These are phyloP conservation scores for Terana coerulea DNA, from an alignment of 768 basidiomycete genomes.

Conservation along the genomic window DNA sequence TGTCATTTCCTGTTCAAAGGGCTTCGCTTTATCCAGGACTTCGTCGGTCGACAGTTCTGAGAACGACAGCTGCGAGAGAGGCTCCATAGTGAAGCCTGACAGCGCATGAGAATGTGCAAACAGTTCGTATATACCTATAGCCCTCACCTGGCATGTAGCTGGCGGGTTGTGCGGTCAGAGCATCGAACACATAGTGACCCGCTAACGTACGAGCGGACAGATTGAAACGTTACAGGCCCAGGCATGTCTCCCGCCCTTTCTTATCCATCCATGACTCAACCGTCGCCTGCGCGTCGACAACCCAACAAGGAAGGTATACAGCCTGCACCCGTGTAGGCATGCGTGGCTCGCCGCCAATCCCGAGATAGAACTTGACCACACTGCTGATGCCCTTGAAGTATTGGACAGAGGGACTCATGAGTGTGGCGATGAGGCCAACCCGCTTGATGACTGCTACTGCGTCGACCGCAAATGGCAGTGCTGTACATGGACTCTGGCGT, in stretches of 20 bases:
- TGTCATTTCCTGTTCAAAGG: constrained; percentile 45
- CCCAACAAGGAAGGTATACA: constrained; percentile 63
- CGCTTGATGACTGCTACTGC: constrained; percentile 35
- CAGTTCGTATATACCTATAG: not conserved
- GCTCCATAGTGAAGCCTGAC: constrained; percentile 41
- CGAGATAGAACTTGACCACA: constrained; percentile 24
- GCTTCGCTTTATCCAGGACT: constrained; percentile 28
- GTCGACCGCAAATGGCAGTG: constrained; percentile 6
- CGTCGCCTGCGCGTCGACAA: constrained; percentile 51
- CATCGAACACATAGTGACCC: not conserved
- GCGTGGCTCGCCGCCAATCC: constrained; percentile 34
- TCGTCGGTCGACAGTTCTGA: constrained; percentile 25
- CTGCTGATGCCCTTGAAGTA: not conserved
- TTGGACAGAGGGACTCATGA: not conserved
- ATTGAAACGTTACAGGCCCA: constrained; percentile 16
- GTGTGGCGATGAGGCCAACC: constrained; percentile 26
- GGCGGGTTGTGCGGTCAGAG: not conserved
- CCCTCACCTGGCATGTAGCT: not conserved
- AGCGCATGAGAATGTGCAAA: constrained; percentile 3
- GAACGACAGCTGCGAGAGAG: constrained; percentile 43
- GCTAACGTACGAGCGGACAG: constrained; percentile 7
- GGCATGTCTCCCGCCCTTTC: constrained; percentile 24
- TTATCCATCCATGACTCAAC: constrained; percentile 28
- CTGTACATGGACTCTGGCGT: not conserved
- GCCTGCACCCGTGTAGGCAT: constrained; percentile 46